Percentiles rank a stretch among this genome's conserved stretches.
These are phyloP conservation scores for Lachnellula subtilissima DNA, from an alignment of 2,329 filamentous ascomycete species.

Conservation along the genomic window DNA sequence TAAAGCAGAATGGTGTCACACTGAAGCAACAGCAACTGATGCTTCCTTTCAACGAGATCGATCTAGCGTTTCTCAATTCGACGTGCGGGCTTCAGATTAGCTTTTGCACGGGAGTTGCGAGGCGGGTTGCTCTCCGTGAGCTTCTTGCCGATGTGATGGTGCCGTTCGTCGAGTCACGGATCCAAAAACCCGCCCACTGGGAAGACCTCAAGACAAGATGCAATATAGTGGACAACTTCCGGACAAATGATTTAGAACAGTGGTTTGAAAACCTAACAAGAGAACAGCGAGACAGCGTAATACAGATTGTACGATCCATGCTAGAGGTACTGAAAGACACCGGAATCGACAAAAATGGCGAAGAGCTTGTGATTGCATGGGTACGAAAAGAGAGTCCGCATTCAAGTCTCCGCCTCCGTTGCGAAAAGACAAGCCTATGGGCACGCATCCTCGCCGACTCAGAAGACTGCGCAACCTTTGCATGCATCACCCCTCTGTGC, in stretches of 20 bases:
- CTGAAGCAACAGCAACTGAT: constrained; percentile 6
- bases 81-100: constrained; percentile 23
- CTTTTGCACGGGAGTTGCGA: constrained; percentile 22
- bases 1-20: not conserved
- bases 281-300: not conserved
- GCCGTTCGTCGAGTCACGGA: not conserved
- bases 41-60: constrained; percentile 2
- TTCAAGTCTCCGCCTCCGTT: constrained; percentile 7
- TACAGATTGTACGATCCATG: constrained; percentile 7
- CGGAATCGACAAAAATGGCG: constrained; percentile 4
- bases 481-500: constrained; percentile 11
- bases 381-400: not conserved
- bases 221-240: constrained; percentile 2
- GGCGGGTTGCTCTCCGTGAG: constrained; percentile 16
- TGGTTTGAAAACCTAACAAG: constrained; percentile 4
- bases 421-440: constrained; percentile 15
- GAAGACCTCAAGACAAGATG: not conserved
- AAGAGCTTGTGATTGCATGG: constrained; percentile 10
- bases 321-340: constrained; percentile 12
- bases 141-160: constrained; percentile 18
- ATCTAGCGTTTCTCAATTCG: constrained; percentile 3
- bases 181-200: constrained; percentile 3
- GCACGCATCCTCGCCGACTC: constrained; percentile 15
- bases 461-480: constrained; percentile 19
- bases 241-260: not conserved